Evolutionary conservation across 2,329 filamentous ascomycete genomes (phyloP).

Genomic region (Orbilia oligospora): DNA sequence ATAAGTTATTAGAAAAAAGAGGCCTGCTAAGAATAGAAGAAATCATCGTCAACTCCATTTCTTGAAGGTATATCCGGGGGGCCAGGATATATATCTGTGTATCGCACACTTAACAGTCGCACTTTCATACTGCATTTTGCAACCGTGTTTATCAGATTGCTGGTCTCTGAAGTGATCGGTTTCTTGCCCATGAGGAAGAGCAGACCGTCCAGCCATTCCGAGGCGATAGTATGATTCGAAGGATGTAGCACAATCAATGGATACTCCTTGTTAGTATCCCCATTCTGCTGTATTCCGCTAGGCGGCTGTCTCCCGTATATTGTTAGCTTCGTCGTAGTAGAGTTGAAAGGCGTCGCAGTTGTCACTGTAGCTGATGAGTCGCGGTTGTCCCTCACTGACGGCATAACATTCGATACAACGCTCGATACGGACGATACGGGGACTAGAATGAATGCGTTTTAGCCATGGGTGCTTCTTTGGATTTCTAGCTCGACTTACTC

Average conservation of each 20-base stretch:
- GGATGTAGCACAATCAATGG: conserved; percentile 87
- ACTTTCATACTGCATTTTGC: conserved; percentile 94
- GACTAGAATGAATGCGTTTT: conserved; percentile 18
- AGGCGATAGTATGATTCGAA: conserved; percentile 83
- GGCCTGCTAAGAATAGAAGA: conserved; percentile 61
- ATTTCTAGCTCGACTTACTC: conserved; percentile 68
- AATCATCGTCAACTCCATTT: conserved; percentile 90
- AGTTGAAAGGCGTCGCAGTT: conserved; percentile 63
- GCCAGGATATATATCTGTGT: conserved; percentile 79
- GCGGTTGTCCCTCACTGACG: conserved; percentile 62
- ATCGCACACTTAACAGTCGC: conserved; percentile 87
- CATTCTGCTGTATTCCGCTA: conserved; percentile 65
- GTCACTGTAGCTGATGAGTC: conserved; percentile 65
- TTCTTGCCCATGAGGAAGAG: conserved; percentile 95
- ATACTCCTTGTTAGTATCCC: conserved; percentile 73
- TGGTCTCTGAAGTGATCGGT: conserved; percentile 96
- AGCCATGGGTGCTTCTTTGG: not conserved
- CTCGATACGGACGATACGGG: conserved; percentile 51
- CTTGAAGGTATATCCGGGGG: conserved; percentile 83
- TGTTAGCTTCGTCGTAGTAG: conserved; percentile 85
- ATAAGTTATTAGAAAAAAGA: conserved; percentile 9
- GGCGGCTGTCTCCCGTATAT: conserved; percentile 79
- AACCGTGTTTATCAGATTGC: conserved; percentile 86
- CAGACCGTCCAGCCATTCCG: conserved; percentile 96
- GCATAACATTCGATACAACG: conserved; percentile 54